Conservation (phyloP, 371 early-diverging fungal genomes). For the Mortierella sp. region DNA sequence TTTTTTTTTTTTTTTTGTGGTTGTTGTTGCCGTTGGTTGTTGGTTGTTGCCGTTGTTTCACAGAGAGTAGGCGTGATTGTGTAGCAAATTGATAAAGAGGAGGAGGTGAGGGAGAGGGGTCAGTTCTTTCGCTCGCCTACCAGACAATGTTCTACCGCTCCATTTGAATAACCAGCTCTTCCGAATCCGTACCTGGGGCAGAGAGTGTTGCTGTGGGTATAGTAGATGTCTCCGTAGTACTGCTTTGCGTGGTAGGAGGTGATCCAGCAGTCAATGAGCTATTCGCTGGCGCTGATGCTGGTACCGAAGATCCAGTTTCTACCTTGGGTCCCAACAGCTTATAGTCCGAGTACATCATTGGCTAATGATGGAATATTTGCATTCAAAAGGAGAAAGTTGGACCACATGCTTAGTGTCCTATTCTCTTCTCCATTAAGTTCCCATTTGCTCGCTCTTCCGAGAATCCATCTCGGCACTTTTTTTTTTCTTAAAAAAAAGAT, state of each 20-base stretch:
- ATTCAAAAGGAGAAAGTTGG: too few species aligned
- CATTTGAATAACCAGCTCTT: too few species aligned
- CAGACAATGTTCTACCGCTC: background rate
- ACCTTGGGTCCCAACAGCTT: constrained; percentile 12
- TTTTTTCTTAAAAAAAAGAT: background rate
- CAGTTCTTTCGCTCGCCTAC: too few species aligned
- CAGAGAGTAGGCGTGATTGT: too few species aligned
- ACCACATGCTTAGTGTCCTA: too few species aligned
- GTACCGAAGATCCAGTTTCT: constrained; percentile 5
- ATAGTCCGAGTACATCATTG: constrained; percentile 51
- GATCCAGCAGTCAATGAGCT: too few species aligned
- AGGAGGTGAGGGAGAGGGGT: background rate
- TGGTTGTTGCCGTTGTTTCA: constrained; percentile 12
- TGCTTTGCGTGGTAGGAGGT: background rate
- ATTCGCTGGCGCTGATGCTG: constrained; percentile 6
- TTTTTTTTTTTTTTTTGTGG: constrained; percentile 24
- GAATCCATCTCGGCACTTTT: background rate
- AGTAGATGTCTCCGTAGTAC: background rate
- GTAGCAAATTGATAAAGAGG: too few species aligned
- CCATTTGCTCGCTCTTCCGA: background rate
- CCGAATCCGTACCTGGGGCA: background rate
- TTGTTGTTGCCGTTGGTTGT: constrained; percentile 14
- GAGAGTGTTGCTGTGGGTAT: constrained; percentile 20
- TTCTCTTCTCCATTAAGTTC: too few species aligned
- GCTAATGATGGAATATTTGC: constrained; percentile 7